These are phyloP conservation scores for Ogataea thermomethanolica DNA, from an alignment of 805 yeast species.

Conservation along the genomic window DNA sequence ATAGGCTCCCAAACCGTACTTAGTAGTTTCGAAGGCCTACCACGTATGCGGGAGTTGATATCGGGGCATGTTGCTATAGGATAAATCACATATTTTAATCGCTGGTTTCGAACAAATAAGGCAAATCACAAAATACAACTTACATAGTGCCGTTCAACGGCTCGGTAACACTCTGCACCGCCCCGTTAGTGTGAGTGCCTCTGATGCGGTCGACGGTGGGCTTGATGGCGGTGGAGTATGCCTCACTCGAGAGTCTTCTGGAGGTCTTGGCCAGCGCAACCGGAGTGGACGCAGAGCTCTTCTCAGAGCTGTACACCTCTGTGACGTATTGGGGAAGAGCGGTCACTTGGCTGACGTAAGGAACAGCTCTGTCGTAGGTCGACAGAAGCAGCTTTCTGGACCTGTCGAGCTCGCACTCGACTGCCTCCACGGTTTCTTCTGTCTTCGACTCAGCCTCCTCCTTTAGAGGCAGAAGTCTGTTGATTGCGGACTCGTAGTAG, in stretches of 20 bases:
- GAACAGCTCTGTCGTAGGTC: conserved; percentile 29
- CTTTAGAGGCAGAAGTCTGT: conserved; percentile 28
- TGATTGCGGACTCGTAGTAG: conserved; percentile 26
- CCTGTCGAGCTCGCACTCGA: conserved; percentile 28
- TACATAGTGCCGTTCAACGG: conserved; percentile 5
- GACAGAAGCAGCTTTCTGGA: conserved; percentile 21
- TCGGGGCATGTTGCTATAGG: too few relatives aligned
- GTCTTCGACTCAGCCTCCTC: conserved; percentile 11
- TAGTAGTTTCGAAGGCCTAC: too few relatives aligned
- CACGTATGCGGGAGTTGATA: too few relatives aligned
- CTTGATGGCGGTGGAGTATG: conserved; percentile 29
- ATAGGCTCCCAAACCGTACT: too few relatives aligned
- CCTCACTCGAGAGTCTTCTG: conserved; percentile 36
- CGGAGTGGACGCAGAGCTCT: conserved; percentile 29
- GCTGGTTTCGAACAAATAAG: not conserved
- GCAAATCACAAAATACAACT: not conserved
- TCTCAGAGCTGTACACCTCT: conserved; percentile 30
- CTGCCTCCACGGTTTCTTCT: conserved; percentile 7
- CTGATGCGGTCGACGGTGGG: conserved; percentile 31
- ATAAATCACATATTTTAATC: not conserved
- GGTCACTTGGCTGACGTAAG: conserved; percentile 27
- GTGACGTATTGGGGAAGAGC: conserved; percentile 32
- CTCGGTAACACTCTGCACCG: conserved; percentile 17
- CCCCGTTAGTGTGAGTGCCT: conserved; percentile 15
- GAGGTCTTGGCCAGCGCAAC: conserved; percentile 37